Base-by-base conservation (phyloP, 768 basidiomycete genomes). In the Naganishia antarctica region DNA sequence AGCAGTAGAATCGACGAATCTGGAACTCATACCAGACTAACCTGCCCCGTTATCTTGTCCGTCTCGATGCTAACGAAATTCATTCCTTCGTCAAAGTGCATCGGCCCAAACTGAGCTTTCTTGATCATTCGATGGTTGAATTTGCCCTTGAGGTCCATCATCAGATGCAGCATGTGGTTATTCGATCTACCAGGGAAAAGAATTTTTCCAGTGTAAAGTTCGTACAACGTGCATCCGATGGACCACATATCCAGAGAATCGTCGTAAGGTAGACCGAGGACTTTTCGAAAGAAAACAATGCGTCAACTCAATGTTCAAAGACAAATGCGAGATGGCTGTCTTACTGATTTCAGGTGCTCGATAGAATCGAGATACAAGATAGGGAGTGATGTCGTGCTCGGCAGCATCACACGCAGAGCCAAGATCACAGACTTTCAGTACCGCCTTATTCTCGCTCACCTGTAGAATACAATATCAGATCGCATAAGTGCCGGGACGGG, bases 321-420 rank as follows among this genome's bases (percentile, higher is more conserved):
- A 46, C 41, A 32, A 23, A 40, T 29, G 46, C 13, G 15, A 60
- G 41, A 67, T 64, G 37, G 61, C 23, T 68, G 5, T 82, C 84
- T 74, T 73, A 97, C 94, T 99, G 74, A 98, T 98, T 80, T 99
- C 96, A 1, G 96, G 96, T 1, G 94, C 94, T 46, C 96, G 89
- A 75, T 99, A 98, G 79, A 98, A 99, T 48, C 96, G 83, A 70
- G 90, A 91, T 65, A 97, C 96, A 61, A 99, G 86, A 78, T 99
- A 98, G 11, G 96, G 96, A 8, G 96, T 97, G 70, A 98, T 92
- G 34, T 96, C 96, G 9, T 72, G 73, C 78, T 97, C 94, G 8
- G 87, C 87, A 1, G 87, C 88, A 76, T 98, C 94, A 7, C 89
- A 89, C 1, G 96, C 96, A 1, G 91, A 94, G n/a, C 96, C 96